Evolutionary conservation across 768 basidiomycete species (phyloP), one percentile per base, ranked within the genome.

Genomic region (Scleroderma bovista): DNA sequence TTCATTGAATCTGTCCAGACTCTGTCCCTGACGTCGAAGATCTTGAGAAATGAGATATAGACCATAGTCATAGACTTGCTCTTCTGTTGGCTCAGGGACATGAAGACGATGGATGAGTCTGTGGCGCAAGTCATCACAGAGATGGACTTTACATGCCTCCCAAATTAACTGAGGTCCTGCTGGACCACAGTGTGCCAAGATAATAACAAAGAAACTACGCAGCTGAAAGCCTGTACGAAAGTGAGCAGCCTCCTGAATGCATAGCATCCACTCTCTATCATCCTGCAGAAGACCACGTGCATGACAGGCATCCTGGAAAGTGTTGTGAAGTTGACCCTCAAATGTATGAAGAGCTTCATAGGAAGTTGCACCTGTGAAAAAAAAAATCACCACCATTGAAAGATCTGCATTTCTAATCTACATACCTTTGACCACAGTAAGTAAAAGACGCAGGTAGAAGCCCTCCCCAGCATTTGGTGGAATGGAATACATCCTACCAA

Each of bases 241-340:
- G 0, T 46, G 26, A 15, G 60, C 51, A 37, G 72, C 75, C 12
- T 80, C 75, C 15, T 57, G 7, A 0, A 80, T 49, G 55, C 76
- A 78, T 6, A 54, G 50, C 0, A 57, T 16, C 72, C 74, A 79
- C 55, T 80, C 76, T n/a, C 57, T 57, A 58, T 80, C 72, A 68
- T 77, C 70, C 23, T 75, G 66, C 8, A 80, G 60, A 0, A 80
- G 66, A 2, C 75, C 75, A 8, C 45, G 44, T 20, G 67, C 66
- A 16, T 62, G 19, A 47, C 77, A 79, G 2, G 75, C 75, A 1
- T 66, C 69, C 29, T 64, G 57, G 44, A 72, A 78, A 1, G 69
- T 69, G 0, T 53, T 45, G 60, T 65, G 56, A 0, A 55, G 13
- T 0, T 47, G 32, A 2, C 58, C 63, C 31, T 70, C 43, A 12